Conservation (phyloP, 2,329 filamentous ascomycete genomes). For the Apiospora hydei region DNA sequence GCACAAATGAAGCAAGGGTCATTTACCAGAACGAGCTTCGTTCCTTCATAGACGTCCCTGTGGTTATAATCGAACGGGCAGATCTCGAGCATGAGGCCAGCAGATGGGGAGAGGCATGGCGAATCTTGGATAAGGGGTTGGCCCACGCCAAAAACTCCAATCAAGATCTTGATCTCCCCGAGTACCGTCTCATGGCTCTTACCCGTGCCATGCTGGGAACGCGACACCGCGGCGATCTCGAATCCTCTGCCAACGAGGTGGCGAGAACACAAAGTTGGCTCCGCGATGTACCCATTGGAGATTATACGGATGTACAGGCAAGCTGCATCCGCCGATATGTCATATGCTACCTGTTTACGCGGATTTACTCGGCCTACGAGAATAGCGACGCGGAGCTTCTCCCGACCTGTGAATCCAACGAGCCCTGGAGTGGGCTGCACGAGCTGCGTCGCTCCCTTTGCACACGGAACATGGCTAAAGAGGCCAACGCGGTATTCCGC, state of each 20-base stretch:
- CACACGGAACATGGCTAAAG: neutral
- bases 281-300: neutral
- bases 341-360: neutral
- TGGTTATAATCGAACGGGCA: neutral
- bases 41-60: neutral
- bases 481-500: conserved; percentile 1
- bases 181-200: conserved; percentile 8
- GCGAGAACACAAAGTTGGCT: neutral
- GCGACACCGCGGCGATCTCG: neutral
- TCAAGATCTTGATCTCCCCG: neutral
- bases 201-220: neutral
- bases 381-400: neutral
- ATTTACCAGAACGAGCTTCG: neutral
- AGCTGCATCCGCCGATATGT: conserved; percentile 13
- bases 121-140: neutral
- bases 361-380: conserved; percentile 2
- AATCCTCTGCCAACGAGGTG: neutral
- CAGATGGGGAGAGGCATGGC: conserved; percentile 9
- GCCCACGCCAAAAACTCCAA: neutral
- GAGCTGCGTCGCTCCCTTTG: neutral
- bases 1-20: neutral
- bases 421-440: neutral
- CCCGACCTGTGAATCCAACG: neutral
- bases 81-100: neutral
- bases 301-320: neutral